Base-by-base conservation (phyloP, 169 alveolate genomes). In the Cystoisospora suis region DNA sequence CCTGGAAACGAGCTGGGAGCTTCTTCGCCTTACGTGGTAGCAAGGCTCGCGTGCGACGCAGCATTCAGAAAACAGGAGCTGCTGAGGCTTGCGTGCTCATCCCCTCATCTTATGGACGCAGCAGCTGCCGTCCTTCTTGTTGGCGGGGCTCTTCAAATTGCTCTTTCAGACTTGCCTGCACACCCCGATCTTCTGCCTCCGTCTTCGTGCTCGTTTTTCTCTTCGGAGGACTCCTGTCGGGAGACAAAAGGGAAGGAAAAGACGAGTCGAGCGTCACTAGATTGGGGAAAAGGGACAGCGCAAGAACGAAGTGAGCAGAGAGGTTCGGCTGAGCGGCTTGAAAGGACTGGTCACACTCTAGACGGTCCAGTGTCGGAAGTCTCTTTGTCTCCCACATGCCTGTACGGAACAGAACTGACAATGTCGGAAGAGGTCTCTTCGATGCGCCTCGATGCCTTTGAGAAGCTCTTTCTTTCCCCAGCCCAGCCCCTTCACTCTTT, bases 371-470 rank as follows among this genome's bases (percentile, higher is more conserved):
- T n/a, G n/a, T n/a, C n/a, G n/a, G n/a, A n/a, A n/a, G n/a, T n/a
- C n/a, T n/a, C n/a, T n/a, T n/a, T n/a, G n/a, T n/a, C n/a, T n/a
- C n/a, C n/a, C n/a, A n/a, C n/a, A n/a, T n/a, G n/a, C n/a, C n/a
- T n/a, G n/a, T n/a, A n/a, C n/a, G n/a, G n/a, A n/a, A n/a, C n/a
- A n/a, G n/a, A n/a, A n/a, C n/a, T n/a, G n/a, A n/a, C n/a, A n/a
- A n/a, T n/a, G n/a, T n/a, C n/a, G n/a, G n/a, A n/a, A 9, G 83
- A 34, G 34, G 77, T 44, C n/a, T 65, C 34, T 65, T 44, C 20
- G 45, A 72, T 72, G 83, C 46, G 83, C 3, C 56, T 72, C 36
- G 83, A 32, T 12, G 32, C 83, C 7, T 72, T 72, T 38, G 58
- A 72, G 7, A 38, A 17, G 15, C 53, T 72, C 56, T 40, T 72